Base-by-base conservation (phyloP, 305 asterid species). In the Fraxinus platypoda region DNA sequence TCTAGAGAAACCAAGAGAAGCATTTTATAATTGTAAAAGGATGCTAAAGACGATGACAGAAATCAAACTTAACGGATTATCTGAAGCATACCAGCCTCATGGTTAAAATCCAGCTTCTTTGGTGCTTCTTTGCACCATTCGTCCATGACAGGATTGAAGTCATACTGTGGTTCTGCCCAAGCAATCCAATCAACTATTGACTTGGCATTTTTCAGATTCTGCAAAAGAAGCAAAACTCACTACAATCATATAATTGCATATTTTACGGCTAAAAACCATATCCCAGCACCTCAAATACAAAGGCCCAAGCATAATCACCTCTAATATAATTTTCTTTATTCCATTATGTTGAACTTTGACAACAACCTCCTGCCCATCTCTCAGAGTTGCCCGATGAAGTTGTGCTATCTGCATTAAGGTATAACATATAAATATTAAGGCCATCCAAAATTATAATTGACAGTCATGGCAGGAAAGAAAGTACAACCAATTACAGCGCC, bases 81-180 rank as follows among this genome's bases (percentile, higher is more conserved):
- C 79, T 49, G 75, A 78, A 88, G 81, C 91, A 82, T 88, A 96
- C 99, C 98, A 89, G 98, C 98, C 89, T 94, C 98, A 74, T 80
- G 88, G 87, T 93, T 92, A 84, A 96, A 96, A 82, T 96, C 98
- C 80, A 94, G 89, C 90, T 96, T 98, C 87, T 91, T 96, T 19
- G 99, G 99, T 81, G 98, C 97, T 90, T 96, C 99, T 87, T 92
- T 96, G 92, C 99, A 96, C 99, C 99, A 96, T 86, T 96, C 99
- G 80, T 96, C 97, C 84, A 96, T 94, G 98, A 96, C 94, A 46
- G 99, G 95, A 83, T 94, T 95, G 88, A 96, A 96, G 86, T 96
- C 80, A 87, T 94, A 96, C 59, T 96, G 99, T 43, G 99, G 98
- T 89, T 96, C 99, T 28, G 98, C 99, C 99, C 99, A 96, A 73